Evolutionary conservation across 345 rosid genomes (phyloP), one percentile per base, ranked within the genome.

Genomic region (Raphanus sativus): DNA sequence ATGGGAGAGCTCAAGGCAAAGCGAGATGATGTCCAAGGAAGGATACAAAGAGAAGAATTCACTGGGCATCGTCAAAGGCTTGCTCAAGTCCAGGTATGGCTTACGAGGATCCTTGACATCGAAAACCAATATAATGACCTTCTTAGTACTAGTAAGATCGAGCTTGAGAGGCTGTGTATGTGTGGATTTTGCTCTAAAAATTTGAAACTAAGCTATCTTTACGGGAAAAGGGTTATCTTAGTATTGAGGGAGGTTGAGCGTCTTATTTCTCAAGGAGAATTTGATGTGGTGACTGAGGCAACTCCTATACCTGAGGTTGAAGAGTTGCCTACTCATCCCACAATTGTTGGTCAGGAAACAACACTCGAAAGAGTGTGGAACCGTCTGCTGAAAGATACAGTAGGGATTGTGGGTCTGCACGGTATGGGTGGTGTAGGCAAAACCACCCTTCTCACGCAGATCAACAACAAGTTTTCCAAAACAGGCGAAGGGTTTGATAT

Each of bases 321-420:
- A n/a, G 55, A 42, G 67, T 59, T 25, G 28, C 62, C 62, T 1
- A 25, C 6, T 55, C 42, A 40, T 25, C 64, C 32, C 8, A 42
- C 32, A 2, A 55, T 69, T 9, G 67, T 65, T 26, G 80, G 80
- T 9, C 67, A 55, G 40, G 69, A 80, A 5, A 29, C 62, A 26
- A 54, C 34, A 25, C 9, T 64, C 0, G 42, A 69, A 16, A 42
- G 24, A 21, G 76, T 26, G 0, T 80, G 80, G 83, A 42, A 45
- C 21, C 38, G 26, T 28, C 38, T 65, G 0, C n/a, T 1, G 4
- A 12, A 74, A 16, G 48, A 65, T 38, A 40, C 24, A 6, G 62
- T 63, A 0, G 54, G 72, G 21, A 29, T 58, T 15, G 21, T 80
- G 0, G 83, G 32, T 50, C 56, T 38, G 45, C 45, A 38, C 8